These are phyloP conservation scores for Ambrosia hybrid DNA, from an alignment of 140 eudicot genomes.

Conservation along the genomic window DNA sequence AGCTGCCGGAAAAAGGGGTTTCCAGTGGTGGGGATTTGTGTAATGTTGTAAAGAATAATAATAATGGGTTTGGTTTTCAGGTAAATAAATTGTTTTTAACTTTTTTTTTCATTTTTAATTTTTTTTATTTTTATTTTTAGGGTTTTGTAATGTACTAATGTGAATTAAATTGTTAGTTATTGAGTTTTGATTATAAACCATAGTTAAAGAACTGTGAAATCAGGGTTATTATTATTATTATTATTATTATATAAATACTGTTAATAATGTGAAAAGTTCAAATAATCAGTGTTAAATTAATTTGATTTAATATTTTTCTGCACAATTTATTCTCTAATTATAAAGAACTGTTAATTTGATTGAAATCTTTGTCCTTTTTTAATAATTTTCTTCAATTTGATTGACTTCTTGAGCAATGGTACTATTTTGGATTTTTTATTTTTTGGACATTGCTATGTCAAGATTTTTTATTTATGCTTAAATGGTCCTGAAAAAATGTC, in stretches of 20 bases:
- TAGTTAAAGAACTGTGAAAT: slow-evolving; percentile 2
- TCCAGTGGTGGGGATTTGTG: slow-evolving; percentile 30
- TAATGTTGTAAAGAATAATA: slow-evolving; percentile 16
- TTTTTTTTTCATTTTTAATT: too few relatives aligned
- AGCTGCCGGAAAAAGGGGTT: slow-evolving; percentile 46
- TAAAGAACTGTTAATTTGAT: too few relatives aligned
- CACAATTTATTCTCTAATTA: too few relatives aligned
- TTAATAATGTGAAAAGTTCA: not conserved
- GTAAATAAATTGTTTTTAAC: slow-evolving; percentile 23
- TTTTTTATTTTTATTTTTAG: not conserved
- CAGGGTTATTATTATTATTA: not conserved
- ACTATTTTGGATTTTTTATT: not conserved
- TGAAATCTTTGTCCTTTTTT: not conserved
- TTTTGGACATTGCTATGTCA: not conserved
- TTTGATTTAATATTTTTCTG: not conserved
- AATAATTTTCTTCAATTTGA: not conserved
- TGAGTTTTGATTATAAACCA: slow-evolving; percentile 23
- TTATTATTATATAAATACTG: not conserved
- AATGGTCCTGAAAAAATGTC: not conserved
- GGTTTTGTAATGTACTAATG: slow-evolving; percentile 24
- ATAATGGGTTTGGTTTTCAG: slow-evolving; percentile 45
- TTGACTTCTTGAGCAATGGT: not conserved
- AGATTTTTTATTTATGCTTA: not conserved
- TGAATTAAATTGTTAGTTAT: slow-evolving; percentile 9
- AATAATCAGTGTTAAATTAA: not conserved